Percentiles rank a stretch among this genome's conserved stretches.
Evolutionary conservation across 805 yeast species (phyloP).

Genomic region (Metschnikowia picachoensis): DNA sequence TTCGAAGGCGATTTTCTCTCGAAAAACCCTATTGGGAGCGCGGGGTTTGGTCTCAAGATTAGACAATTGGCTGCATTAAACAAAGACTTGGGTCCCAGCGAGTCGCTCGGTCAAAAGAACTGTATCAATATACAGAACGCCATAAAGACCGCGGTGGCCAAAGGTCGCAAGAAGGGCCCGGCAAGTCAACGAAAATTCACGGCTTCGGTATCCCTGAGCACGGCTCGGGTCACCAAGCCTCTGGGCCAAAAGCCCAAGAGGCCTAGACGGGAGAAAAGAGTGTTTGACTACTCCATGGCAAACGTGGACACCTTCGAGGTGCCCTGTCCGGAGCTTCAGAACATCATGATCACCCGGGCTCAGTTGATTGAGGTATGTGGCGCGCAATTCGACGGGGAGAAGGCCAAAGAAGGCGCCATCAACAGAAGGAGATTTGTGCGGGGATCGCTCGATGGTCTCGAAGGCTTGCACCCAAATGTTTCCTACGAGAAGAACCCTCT

Average conservation of each 20-base stretch:
- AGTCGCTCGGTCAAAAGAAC: too few species aligned
- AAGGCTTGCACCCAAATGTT: conserved; percentile 4
- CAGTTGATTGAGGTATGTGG: not conserved
- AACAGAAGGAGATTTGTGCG: conserved; percentile 10
- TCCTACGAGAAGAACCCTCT: conserved; percentile 10
- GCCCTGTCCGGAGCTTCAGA: conserved; percentile 2
- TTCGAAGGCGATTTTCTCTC: not conserved
- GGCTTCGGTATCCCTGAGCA: not conserved
- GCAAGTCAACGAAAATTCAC: too few species aligned
- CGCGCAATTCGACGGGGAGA: conserved; percentile 4
- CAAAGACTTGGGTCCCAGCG: too few species aligned
- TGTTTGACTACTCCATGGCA: conserved; percentile 8
- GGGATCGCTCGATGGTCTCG: conserved; percentile 1
- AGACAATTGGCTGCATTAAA: not conserved
- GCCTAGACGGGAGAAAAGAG: conserved; percentile 2
- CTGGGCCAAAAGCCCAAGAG: not conserved
- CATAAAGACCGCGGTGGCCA: too few species aligned
- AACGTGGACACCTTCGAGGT: not conserved
- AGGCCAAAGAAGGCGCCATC: conserved; percentile 7
- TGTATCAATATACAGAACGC: too few species aligned
- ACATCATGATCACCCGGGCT: not conserved
- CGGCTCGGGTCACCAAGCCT: conserved; percentile 1
- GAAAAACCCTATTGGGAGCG: not conserved
- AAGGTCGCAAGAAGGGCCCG: not conserved
- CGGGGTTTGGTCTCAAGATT: not conserved